Evolutionary conservation across 129 eudicot genomes (phyloP), one percentile per base, ranked within the genome.

Genomic region (Chrysanthemum lavandulifolium): DNA sequence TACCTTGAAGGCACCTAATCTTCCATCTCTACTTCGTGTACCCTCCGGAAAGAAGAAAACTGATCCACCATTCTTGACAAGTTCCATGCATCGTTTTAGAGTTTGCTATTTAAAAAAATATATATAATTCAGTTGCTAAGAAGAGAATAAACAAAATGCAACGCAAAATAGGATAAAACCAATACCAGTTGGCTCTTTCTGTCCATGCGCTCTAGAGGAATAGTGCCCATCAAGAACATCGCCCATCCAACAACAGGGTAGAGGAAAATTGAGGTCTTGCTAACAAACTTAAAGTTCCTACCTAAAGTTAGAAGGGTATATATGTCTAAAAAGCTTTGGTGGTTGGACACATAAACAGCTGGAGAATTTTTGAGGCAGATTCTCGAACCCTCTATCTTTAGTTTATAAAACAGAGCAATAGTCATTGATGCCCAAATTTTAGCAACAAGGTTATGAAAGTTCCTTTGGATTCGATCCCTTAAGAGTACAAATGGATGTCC

Each of bases 31-130:
- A 83, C 90, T 93, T 61, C 98, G 87, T 18, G 98, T 93, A 40
- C 98, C 98, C 82, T 93, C 98, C 10, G 98, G 98, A 69, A 93
- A 93, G 82, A 87, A 89, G 73, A 89, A 93, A 15, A 93, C 97
- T 65, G 98, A 93, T 75, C 97, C 98, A 13, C 97, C 98, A 61
- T 88, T 88, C 76, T 83, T 88, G 70, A 93, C 81, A 77, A 93
- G 84, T 61, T 89, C 87, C 78, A 84, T 87, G 84, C 98, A 87
- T 52, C 91, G 86, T 74, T 87, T 93, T 40, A 93, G 87, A 79
- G 96, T 83, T 74, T 89, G 92, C 98, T 93, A 73, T 68, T 60
- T 49, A 74, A 58, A 64, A 65, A 40, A 71, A 72, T 54, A 23
- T 23, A 23, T 23, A 55, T 8, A 58, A 61, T 29, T 67, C 43